Percentiles rank a stretch among this genome's conserved stretches.
Evolutionary conservation across 768 basidiomycete genomes (phyloP).

Genomic region (Leccinum obscurum): DNA sequence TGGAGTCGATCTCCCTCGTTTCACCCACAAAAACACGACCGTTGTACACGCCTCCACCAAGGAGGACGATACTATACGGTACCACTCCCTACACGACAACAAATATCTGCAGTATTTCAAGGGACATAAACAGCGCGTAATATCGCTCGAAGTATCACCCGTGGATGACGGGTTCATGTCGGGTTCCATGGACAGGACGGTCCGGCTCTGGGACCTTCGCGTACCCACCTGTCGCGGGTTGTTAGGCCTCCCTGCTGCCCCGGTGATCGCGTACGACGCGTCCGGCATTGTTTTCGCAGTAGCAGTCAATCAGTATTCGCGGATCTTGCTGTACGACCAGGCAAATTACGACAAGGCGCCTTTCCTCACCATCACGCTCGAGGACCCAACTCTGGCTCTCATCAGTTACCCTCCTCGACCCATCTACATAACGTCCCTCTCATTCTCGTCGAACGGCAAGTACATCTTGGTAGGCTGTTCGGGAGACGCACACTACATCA

Average conservation of each 20-base stretch:
- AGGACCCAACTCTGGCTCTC: conserved; percentile 73
- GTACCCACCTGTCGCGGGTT: conserved; percentile 70
- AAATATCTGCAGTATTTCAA: conserved; percentile 95
- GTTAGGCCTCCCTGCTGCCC: conserved; percentile 69
- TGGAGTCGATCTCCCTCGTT: conserved; percentile 90
- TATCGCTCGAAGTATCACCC: conserved; percentile 90
- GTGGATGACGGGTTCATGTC: conserved; percentile 96
- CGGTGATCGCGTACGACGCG: conserved; percentile 83
- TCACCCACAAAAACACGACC: conserved; percentile 86
- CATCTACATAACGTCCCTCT: conserved; percentile 87
- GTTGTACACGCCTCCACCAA: conserved; percentile 93
- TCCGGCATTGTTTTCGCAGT: conserved; percentile 86
- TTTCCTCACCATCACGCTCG: conserved; percentile 79
- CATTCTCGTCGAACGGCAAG: conserved; percentile 89
- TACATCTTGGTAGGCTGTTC: conserved; percentile 92
- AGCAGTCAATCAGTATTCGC: conserved; percentile 76
- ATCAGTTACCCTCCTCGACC: conserved; percentile 85
- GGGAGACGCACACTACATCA: conserved; percentile 86
- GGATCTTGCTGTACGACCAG: conserved; percentile 83
- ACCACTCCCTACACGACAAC: conserved; percentile 95
- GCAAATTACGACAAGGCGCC: conserved; percentile 90
- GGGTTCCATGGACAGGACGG: conserved; percentile 89
- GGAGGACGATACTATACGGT: conserved; percentile 91
- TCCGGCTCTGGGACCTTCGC: conserved; percentile 94
- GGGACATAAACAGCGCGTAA: conserved; percentile 88